Evolutionary conservation across 345 rosid genomes (phyloP), one percentile per base, ranked within the genome.

Genomic region (Rhodamnia argentea): DNA sequence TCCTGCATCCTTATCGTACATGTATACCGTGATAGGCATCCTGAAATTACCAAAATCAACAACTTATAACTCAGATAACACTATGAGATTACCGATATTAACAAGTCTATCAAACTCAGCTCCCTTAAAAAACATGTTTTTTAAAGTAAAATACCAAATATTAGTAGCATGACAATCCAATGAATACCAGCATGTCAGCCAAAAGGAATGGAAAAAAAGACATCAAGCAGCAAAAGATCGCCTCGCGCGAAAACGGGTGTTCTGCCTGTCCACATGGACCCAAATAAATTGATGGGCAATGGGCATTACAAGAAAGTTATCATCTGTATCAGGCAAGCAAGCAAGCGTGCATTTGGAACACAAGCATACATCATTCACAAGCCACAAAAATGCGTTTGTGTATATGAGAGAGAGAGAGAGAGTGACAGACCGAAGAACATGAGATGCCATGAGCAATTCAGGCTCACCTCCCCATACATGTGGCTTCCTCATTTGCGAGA

Each of bases 401-500:
- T 1, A 24, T 40, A 40, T 3, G 40, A 58, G 53, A 40, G 32
- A 5, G 53, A 6, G 7, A 23, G n/a, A 10, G 50, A 32, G 42
- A 62, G 81, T 10, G 32, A 53, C 84, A 89, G 89, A 97, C 99
- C 85, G 88, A 82, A 96, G 99, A 87, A 97, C 99, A 88, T 94
- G 98, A 18, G 99, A 97, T 85, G 99, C 96, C 94, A 97, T 95
- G 91, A 97, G 91, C 91, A 97, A 91, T 88, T 97, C 99, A 37
- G 99, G 99, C 89, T 97, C 99, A 86, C 99, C 99, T 74, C 99
- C 99, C 99, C 99, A 97, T 54, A 95, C 94, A 57, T 95, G 96
- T 29, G 98, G 96, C 93, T 95, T 91, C 91, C 96, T 91, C 56
- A 96, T 97, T 58, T 91, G 93, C 14, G 91, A 87, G 18, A 97